A percentile compares a stretch with the other conserved stretches of the same genome.
Evolutionary conservation across 371 early-diverging fungal species (phyloP).

Genomic region (Haplosporangium sp.): DNA sequence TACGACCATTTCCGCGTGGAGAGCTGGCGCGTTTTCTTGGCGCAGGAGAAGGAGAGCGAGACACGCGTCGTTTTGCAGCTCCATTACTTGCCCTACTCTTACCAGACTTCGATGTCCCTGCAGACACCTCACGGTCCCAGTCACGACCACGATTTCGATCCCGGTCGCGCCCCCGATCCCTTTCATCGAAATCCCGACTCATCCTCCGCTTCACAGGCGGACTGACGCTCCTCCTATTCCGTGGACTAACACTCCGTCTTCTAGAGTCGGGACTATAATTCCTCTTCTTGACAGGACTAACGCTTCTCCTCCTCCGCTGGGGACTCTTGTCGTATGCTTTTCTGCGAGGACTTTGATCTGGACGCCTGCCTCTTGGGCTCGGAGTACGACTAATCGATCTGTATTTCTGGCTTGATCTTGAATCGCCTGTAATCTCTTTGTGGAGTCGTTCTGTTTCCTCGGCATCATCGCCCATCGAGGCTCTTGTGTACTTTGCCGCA

Average conservation of each 20-base stretch:
- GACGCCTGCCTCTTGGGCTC: slow-evolving; percentile 8
- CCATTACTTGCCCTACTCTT: slow-evolving; percentile 24
- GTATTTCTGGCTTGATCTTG: not conserved
- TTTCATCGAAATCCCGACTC: slow-evolving; percentile 21
- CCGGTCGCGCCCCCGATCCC: slow-evolving; percentile 27
- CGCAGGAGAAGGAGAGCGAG: slow-evolving; percentile 29
- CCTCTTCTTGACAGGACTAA: slow-evolving; percentile 28
- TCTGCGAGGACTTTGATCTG: too few relatives aligned
- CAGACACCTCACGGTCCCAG: slow-evolving; percentile 14
- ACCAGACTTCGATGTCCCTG: slow-evolving; percentile 7
- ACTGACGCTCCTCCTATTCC: slow-evolving; percentile 23
- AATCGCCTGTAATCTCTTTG: slow-evolving; percentile 26
- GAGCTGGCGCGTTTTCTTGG: slow-evolving; percentile 22
- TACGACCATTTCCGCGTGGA: slow-evolving; percentile 27
- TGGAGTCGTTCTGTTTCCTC: slow-evolving; percentile 39
- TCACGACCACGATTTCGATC: slow-evolving; percentile 32
- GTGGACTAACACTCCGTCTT: slow-evolving; percentile 32
- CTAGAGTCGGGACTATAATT: slow-evolving; percentile 31
- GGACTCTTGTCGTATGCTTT: not conserved
- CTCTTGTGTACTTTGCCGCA: slow-evolving; percentile 31
- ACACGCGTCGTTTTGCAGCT: slow-evolving; percentile 6
- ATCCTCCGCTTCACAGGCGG: slow-evolving; percentile 33
- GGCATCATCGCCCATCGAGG: slow-evolving; percentile 35
- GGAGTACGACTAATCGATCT: slow-evolving; percentile 30
- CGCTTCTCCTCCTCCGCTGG: slow-evolving; percentile 22